Percentiles rank a stretch among this genome's conserved stretches.
Evolutionary conservation across 2,329 filamentous ascomycete species (phyloP).

Genomic region (Ceratocystiopsis minuta): DNA sequence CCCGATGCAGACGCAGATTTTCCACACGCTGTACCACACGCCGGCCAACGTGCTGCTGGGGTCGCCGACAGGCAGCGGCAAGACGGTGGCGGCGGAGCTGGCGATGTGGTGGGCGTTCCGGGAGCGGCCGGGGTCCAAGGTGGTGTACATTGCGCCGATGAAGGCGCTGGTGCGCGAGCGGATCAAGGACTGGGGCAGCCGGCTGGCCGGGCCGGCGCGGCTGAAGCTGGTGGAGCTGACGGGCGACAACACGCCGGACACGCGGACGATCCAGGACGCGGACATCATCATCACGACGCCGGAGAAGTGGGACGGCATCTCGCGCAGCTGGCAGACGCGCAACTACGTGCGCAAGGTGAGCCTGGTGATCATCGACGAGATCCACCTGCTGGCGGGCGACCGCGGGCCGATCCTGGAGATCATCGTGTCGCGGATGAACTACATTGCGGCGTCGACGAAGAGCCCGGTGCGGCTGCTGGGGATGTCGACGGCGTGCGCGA

Average conservation of each 20-base stretch:
- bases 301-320: conserved; percentile 99
- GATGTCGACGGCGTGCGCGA: conserved; percentile 98
- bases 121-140: conserved; percentile 84
- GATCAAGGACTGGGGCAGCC: conserved; percentile 82
- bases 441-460: conserved; percentile 87
- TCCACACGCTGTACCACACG: conserved; percentile 90
- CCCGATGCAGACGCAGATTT: conserved; percentile 98
- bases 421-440: conserved; percentile 90
- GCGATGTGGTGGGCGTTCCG: conserved; percentile 99
- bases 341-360: conserved; percentile 90
- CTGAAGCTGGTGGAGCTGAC: conserved; percentile 89
- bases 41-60: conserved; percentile 81
- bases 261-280: conserved; percentile 81
- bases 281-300: conserved; percentile 98
- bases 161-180: conserved; percentile 93
- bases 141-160: conserved; percentile 98
- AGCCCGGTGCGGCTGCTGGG: conserved; percentile 76
- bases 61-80: conserved; percentile 91
- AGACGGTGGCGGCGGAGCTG: conserved; percentile 87
- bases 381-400: conserved; percentile 90
- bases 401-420: conserved; percentile 96
- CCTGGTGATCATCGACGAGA: conserved; percentile 95
- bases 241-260: conserved; percentile 89
- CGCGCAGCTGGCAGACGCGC: conserved; percentile 94
- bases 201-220: conserved; percentile 67